These are phyloP conservation scores for Peronosclerospora sorghi DNA, from an alignment of 352 stramenopile genomes.

Conservation along the genomic window DNA sequence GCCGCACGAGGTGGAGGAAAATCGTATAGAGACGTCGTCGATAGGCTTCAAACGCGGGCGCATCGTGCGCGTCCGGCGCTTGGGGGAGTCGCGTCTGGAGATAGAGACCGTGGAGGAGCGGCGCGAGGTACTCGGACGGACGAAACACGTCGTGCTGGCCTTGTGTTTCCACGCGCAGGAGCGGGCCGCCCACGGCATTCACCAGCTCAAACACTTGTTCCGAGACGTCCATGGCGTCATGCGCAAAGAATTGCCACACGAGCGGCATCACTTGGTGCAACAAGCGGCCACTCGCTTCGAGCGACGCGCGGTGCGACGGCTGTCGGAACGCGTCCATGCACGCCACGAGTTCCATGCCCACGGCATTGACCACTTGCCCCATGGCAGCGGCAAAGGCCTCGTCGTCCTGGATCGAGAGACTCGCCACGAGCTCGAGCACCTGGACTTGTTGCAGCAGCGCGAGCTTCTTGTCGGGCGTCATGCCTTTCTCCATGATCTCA, in stretches of 20 bases:
- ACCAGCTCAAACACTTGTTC: conserved; percentile 83
- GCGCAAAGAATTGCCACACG: conserved; percentile 70
- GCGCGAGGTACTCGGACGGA: conserved; percentile 60
- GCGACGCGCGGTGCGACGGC: conserved; percentile 26
- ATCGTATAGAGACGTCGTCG: conserved; percentile 77
- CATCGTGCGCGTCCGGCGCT: conserved; percentile 62
- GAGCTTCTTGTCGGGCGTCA: conserved; percentile 76
- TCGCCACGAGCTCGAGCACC: conserved; percentile 44
- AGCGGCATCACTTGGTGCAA: conserved; percentile 66
- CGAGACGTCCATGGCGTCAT: conserved; percentile 75
- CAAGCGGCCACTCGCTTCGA: conserved; percentile 47
- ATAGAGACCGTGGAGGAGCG: conserved; percentile 79
- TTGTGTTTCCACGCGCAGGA: conserved; percentile 50
- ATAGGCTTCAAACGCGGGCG: conserved; percentile 78
- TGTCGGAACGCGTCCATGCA: conserved; percentile 74
- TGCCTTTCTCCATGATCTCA: conserved; percentile 81
- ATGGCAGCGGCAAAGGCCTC: conserved; percentile 78
- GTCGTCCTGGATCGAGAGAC: conserved; percentile 57
- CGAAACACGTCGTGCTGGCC: conserved; percentile 44
- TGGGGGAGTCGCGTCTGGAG: conserved; percentile 71
- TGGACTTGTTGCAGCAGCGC: conserved; percentile 62
- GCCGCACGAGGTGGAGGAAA: conserved; percentile 77
- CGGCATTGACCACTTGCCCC: conserved; percentile 71
- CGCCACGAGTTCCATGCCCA: conserved; percentile 69
- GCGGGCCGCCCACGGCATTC: conserved; percentile 50